Base-by-base conservation (phyloP, 495 filamentous ascomycete genomes). In the Penicillium riverlandense region DNA sequence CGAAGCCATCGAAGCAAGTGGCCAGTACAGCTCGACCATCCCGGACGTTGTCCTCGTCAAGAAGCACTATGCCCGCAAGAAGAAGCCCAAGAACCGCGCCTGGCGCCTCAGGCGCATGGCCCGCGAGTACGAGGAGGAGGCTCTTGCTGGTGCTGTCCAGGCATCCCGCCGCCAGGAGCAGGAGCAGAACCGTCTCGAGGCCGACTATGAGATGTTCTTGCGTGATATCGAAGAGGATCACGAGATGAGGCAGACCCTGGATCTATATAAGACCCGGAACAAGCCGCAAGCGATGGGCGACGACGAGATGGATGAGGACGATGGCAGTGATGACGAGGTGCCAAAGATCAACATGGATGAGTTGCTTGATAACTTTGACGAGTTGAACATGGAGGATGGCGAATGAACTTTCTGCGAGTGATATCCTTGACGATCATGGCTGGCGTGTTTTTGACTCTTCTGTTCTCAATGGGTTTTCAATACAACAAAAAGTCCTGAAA, bases 121-220 rank as follows among this genome's bases (percentile, higher is more conserved):
- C 35, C 81, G 78, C 61, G 90, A 96, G 39, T 85, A 97, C 57
- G 82, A 84, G 37, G 75, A 94, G 60, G 74, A 94, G 62, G 58
- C 56, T 4, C 37, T 37, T 7, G 37, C 42, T 15, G 64, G 84
- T 39, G 82, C 41, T 22, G 39, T 47, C 28, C 40, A 45, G 6
- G 48, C 44, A 16, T 57, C 80, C 30, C 79, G 82, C 64, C 86
- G 88, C 60, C 70, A 87, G 40, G 57, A 65, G 29, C 52, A 63
- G 35, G 91, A 97, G 59, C 82, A 86, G 50, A 85, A 88, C 41
- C 76, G 80, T 36, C 80, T 89, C 57, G 94, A 97, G 50, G 74
- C 79, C 33, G 92, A 99, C 63, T 97, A 89, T 59, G 94, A 99
- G 72, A 80, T 86, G 80, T 99, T 99, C 79, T 68, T 99, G 68